Evolutionary conservation across 2,329 filamentous ascomycete species (phyloP), one percentile per base, ranked within the genome.

Genomic region (Fonsecaea erecta): DNA sequence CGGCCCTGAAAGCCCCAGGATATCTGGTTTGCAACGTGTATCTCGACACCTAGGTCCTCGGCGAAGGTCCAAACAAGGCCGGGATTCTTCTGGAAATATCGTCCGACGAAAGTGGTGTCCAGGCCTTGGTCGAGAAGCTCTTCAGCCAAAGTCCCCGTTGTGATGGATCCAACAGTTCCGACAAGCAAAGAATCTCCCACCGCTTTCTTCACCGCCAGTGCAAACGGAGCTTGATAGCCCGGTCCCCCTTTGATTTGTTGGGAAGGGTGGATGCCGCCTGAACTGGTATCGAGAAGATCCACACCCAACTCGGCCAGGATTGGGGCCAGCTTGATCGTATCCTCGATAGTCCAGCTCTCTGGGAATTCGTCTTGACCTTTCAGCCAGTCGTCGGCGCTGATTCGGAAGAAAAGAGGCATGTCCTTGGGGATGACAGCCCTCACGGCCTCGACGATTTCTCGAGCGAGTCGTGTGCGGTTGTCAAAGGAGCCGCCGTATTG

Each of bases 221-320:
- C 90, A 61, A 95, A 86, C 46, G 88, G 86, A 24, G 88, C 84
- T 80, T 96, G 93, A 81, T 91, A 94, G 0, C 82, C 89, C 1
- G 88, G 86, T 52, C 85, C 84, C 12, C 72, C 72, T 24, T 73
- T 73, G 62, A 81, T 74, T 66, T 79, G 77, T 70, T 81, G 78
- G 18, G 60, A 52, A 12, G 71, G 68, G 37, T 71, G 65, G 18
- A 67, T 24, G 43, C 91, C 93, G 35, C 88, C 92, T 0, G 88
- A 88, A 71, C 88, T 92, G 63, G 96, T 86, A 75, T 97, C 93
- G 32, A 97, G 83, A 16, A 96, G 80, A 75, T 97, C 93, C 51
- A 97, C 84, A 32, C 93, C 93, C 12, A 84, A 81, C 0, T 84
- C 85, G 0, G 91, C 90, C 0, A 97, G 84, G 9, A 89, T 80